Evolutionary conservation across 1,139 yeast species (phyloP).

Genomic region (Chernovozyma sophiae-reginae): DNA sequence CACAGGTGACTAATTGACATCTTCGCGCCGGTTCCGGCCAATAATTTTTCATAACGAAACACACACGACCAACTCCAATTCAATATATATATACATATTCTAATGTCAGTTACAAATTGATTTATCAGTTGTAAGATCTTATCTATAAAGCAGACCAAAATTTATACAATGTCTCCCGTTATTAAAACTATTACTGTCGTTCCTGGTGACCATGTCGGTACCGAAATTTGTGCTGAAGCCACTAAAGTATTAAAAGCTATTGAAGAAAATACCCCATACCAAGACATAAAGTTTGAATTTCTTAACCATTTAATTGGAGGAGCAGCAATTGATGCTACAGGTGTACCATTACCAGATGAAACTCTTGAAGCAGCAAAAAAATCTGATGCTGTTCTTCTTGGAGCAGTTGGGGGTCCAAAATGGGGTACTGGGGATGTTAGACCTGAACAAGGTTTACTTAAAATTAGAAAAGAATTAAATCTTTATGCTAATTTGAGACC

Average conservation of each 20-base stretch:
- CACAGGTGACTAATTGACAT: too few species aligned
- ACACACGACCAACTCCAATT: slow-evolving; percentile 1
- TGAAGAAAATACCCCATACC: slow-evolving; percentile 53
- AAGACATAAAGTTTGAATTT: slow-evolving; percentile 63
- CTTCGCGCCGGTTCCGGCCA: slow-evolving; percentile 3
- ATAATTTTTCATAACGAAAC: neutral
- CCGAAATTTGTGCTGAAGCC: slow-evolving; percentile 86
- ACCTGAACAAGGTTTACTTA: slow-evolving; percentile 93
- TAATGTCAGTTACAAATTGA: too few species aligned
- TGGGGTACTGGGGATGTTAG: slow-evolving; percentile 95
- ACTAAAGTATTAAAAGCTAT: slow-evolving; percentile 84
- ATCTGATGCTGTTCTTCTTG: slow-evolving; percentile 90
- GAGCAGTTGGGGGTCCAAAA: slow-evolving; percentile 99
- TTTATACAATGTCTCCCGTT: slow-evolving; percentile 6
- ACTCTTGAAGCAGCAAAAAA: slow-evolving; percentile 79
- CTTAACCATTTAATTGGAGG: slow-evolving; percentile 90
- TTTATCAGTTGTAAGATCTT: too few species aligned
- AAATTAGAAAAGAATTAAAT: slow-evolving; percentile 90
- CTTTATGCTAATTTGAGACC: slow-evolving; percentile 96
- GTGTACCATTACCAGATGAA: slow-evolving; percentile 85
- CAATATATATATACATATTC: too few species aligned
- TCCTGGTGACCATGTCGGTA: slow-evolving; percentile 97
- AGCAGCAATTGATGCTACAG: slow-evolving; percentile 97
- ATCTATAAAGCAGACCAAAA: too few species aligned
- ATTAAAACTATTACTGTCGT: slow-evolving; percentile 75